These are phyloP conservation scores for Aspergillus transmontanensis DNA, from an alignment of 2,329 filamentous ascomycete genomes.

Conservation along the genomic window DNA sequence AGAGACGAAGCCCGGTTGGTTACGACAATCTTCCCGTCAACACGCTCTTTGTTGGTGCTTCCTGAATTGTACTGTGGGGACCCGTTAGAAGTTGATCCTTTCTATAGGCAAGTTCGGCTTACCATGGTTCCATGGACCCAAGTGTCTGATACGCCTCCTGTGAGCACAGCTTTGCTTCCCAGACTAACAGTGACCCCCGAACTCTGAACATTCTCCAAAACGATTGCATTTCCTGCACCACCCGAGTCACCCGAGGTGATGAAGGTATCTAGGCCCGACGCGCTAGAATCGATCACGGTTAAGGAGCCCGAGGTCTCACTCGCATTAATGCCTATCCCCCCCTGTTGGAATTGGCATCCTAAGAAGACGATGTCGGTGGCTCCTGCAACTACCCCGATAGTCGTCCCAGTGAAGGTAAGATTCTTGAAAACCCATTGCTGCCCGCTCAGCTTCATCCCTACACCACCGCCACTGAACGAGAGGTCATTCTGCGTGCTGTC, in stretches of 20 bases:
- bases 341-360: slow-evolving; percentile 27
- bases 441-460: slow-evolving; percentile 35
- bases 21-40: slow-evolving; percentile 29
- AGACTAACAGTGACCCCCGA: slow-evolving; percentile 31
- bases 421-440: slow-evolving; percentile 48
- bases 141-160: slow-evolving; percentile 25
- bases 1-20: slow-evolving; percentile 34
- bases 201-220: slow-evolving; percentile 34
- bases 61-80: slow-evolving; percentile 21
- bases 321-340: slow-evolving; percentile 29
- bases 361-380: slow-evolving; percentile 31
- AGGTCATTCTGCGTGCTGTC: slow-evolving; percentile 25
- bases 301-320: slow-evolving; percentile 25
- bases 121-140: slow-evolving; percentile 39
- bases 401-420: slow-evolving; percentile 63
- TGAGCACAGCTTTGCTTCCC: slow-evolving; percentile 24
- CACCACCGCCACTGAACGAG: slow-evolving; percentile 29
- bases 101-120: slow-evolving; percentile 3
- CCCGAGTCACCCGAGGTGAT: slow-evolving; percentile 27
- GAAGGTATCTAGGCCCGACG: slow-evolving; percentile 16
- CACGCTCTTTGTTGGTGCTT: slow-evolving; percentile 22
- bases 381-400: slow-evolving; percentile 52
- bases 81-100: not conserved
- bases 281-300: slow-evolving; percentile 25
- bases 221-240: slow-evolving; percentile 34